These are phyloP conservation scores for Talaromyces amestolkiae DNA, from an alignment of 2,329 filamentous ascomycete genomes.

Conservation along the genomic window DNA sequence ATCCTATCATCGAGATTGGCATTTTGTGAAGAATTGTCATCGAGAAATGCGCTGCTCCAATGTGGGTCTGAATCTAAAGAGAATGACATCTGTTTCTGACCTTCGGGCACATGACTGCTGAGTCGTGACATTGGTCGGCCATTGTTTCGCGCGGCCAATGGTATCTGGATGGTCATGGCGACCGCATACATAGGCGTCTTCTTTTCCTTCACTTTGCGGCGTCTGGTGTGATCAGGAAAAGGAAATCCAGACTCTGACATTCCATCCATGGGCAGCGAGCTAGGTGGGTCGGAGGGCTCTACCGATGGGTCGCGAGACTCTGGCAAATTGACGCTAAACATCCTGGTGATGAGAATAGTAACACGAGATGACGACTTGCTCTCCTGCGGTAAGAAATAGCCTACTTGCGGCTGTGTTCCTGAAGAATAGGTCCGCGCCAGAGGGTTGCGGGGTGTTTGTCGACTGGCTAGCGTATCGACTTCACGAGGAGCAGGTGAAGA, in stretches of 20 bases:
- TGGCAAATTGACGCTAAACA: conserved; percentile 57
- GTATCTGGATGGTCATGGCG: conserved; percentile 56
- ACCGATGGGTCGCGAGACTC: conserved; percentile 42
- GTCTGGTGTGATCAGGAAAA: conserved; percentile 40
- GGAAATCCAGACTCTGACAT: conserved; percentile 37
- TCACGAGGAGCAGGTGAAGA: conserved; percentile 27
- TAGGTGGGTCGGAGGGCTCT: conserved; percentile 32
- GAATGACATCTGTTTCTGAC: conserved; percentile 35
- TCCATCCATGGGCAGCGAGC: conserved; percentile 33
- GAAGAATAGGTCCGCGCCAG: conserved; percentile 41
- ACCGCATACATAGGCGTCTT: conserved; percentile 61
- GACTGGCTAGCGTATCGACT: conserved; percentile 21
- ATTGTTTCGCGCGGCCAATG: conserved; percentile 37
- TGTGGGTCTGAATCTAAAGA: conserved; percentile 44
- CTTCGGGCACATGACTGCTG: conserved; percentile 34
- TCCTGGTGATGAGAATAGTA: conserved; percentile 57
- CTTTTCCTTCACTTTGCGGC: conserved; percentile 50
- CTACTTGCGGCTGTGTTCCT: conserved; percentile 27
- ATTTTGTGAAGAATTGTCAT: conserved; percentile 45
- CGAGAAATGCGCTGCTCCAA: conserved; percentile 36
- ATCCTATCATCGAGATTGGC: conserved; percentile 54
- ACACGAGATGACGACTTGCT: conserved; percentile 46
- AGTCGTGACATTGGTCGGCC: conserved; percentile 38
- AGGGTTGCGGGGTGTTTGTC: conserved; percentile 29
- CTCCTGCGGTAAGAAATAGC: conserved; percentile 26